Base-by-base conservation (phyloP, 306 rosid genomes). In the Erythrophleum fordii region DNA sequence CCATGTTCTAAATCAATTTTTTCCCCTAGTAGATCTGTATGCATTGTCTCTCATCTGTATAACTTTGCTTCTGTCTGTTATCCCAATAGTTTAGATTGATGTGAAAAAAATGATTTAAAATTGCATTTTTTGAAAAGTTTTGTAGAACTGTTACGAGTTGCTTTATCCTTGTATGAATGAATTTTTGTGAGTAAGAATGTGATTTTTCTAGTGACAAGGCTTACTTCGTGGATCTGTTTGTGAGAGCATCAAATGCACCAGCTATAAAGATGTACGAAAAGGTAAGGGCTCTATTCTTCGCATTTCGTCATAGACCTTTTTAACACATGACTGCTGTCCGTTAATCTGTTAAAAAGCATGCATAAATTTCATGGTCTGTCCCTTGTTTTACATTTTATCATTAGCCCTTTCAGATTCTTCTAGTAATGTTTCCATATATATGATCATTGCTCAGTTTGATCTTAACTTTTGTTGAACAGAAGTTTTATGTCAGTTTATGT, bases 241-340 rank as follows among this genome's bases (percentile, higher is more conserved):
- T 95, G 76, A 90, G 99, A 80, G 99, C 97, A 56, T 95, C 99
- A 70, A 95, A 95, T 83, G 86, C 98, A 41, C 97, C 99, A 13
- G 99, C 99, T 73, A 95, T 95, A 87, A 93, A 90, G 88, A 95
- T 95, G 99, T 95, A 95, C 34, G 98, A 90, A 82, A 95, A 95
- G 99, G 99, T 95, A 80, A 79, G 41, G 31, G 64, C 77, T 80
- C 42, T 84, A 1, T 67, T 12, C 68, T 41, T 52, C 41, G 53
- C 39, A 22, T 78, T 68, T 78, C 61, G 13, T 18, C 69, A 1
- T 13, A 70, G 20, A 53, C 42, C 13, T 59, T 46, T 82, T 42
- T 28, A 48, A 44, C 28, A 34, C 25, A 11, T 13, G 12, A 48
- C 31, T 51, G 2, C n/a, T 5, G 0, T 51, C 16, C 16, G 58